Percentiles rank a stretch among this genome's conserved stretches.
Evolutionary conservation across 1,284 basidiomycete genomes (phyloP).

Genomic region (Sanghuangporus sanghuang): DNA sequence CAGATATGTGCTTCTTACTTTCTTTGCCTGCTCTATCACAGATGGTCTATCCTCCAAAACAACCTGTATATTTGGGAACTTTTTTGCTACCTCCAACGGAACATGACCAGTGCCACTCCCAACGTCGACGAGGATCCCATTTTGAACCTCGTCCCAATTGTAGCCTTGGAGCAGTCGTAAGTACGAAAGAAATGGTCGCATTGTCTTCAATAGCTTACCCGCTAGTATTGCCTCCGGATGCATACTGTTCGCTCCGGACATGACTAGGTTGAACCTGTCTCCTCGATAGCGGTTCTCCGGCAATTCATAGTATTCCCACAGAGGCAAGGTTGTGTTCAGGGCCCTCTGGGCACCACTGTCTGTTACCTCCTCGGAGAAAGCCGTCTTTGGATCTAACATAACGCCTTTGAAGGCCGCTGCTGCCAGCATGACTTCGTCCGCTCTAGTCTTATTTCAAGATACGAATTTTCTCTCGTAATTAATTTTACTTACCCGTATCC

Average conservation of each 20-base stretch:
- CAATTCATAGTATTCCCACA: slow-evolving; percentile 12
- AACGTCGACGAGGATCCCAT: slow-evolving; percentile 21
- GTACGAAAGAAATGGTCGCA: background rate
- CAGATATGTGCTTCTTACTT: background rate
- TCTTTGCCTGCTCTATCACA: slow-evolving; percentile 5
- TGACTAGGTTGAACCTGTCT: slow-evolving; percentile 18
- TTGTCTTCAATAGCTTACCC: background rate
- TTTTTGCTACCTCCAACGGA: slow-evolving; percentile 15
- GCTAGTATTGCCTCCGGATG: slow-evolving; percentile 1
- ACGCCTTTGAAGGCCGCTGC: background rate
- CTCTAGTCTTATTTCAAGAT: background rate
- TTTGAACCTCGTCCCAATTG: slow-evolving; percentile 14
- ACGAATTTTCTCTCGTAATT: background rate
- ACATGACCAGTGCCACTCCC: slow-evolving; percentile 21
- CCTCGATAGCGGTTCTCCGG: slow-evolving; percentile 7
- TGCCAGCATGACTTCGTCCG: slow-evolving; percentile 23
- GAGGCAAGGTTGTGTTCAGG: background rate
- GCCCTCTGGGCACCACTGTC: slow-evolving; percentile 12
- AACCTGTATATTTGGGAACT: slow-evolving; percentile 16
- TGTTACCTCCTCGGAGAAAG: slow-evolving; percentile 17
- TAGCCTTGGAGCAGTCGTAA: slow-evolving; percentile 10
- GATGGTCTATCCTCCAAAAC: slow-evolving; percentile 21
- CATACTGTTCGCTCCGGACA: slow-evolving; percentile 15
- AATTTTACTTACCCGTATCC: background rate
- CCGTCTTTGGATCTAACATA: slow-evolving; percentile 16